These are phyloP conservation scores for Parasarocladium wereldwijsianum DNA, from an alignment of 2,329 filamentous ascomycete genomes.

Conservation along the genomic window DNA sequence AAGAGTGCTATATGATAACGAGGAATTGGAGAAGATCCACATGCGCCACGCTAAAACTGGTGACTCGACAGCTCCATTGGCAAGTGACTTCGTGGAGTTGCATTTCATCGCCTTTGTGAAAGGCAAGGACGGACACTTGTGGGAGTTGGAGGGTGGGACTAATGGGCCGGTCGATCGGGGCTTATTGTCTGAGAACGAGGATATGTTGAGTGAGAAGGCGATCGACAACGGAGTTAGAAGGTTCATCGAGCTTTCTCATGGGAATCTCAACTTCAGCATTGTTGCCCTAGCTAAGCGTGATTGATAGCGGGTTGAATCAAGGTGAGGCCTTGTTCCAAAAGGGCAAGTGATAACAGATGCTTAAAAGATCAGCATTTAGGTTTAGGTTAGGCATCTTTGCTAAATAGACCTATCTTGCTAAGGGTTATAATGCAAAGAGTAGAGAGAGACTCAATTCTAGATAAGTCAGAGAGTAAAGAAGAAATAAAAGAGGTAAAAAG, in stretches of 20 bases:
- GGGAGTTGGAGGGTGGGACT: conserved; percentile 65
- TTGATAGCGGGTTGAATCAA: neutral
- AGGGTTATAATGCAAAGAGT: no score
- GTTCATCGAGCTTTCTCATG: conserved; percentile 22
- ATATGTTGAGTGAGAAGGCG: conserved; percentile 53
- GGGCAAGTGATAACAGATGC: no score
- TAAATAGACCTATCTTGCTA: no score
- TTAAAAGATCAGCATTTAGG: no score
- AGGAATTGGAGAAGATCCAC: conserved; percentile 58
- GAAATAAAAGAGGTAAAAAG: no score
- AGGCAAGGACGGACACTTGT: conserved; percentile 46
- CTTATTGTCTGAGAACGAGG: conserved; percentile 35
- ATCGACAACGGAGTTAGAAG: conserved; percentile 41
- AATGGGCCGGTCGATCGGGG: conserved; percentile 61
- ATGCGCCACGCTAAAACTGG: conserved; percentile 53
- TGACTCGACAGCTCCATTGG: conserved; percentile 48
- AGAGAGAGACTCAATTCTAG: no score
- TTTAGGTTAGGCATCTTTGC: no score
- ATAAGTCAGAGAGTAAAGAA: no score
- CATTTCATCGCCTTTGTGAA: conserved; percentile 79
- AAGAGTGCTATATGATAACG: conserved; percentile 54
- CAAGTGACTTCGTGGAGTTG: conserved; percentile 47
- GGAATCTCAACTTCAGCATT: conserved; percentile 23
- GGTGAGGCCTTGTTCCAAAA: no score
- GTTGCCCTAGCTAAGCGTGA: conserved; percentile 17